phyloP scores from a whole-genome alignment of 2,329 filamentous ascomycete genomes.

The Ascomycota sp. region DNA sequence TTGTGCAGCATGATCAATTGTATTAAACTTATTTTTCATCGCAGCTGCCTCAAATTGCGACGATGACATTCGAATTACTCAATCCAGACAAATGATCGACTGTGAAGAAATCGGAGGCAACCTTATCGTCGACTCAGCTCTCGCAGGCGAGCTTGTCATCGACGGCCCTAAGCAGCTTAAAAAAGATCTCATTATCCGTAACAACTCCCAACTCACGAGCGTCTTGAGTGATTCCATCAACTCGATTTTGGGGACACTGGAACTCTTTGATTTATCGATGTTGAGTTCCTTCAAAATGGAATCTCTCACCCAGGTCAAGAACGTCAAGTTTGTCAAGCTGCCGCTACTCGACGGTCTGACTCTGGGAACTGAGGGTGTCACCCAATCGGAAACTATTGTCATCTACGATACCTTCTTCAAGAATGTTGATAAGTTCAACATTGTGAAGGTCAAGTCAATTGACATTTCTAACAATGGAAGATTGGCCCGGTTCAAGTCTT shows the following conservation, averaged over 20 bases:
- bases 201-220: slow-evolving; percentile 34
- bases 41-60: slow-evolving; percentile 16
- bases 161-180: slow-evolving; percentile 35
- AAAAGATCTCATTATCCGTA: slow-evolving; percentile 41
- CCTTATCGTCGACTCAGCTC: slow-evolving; percentile 39
- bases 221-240: slow-evolving; percentile 40
- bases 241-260: slow-evolving; percentile 49
- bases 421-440: slow-evolving; percentile 61
- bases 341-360: slow-evolving; percentile 31
- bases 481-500: slow-evolving; percentile 55
- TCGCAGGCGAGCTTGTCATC: slow-evolving; percentile 38
- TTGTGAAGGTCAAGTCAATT: slow-evolving; percentile 50
- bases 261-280: slow-evolving; percentile 44
- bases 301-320: slow-evolving; percentile 40
- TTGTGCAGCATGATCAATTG: background rate
- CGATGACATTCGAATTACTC: slow-evolving; percentile 40
- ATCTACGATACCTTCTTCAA: slow-evolving; percentile 77
- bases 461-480: slow-evolving; percentile 81
- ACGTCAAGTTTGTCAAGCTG: slow-evolving; percentile 54
- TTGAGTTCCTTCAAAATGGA: slow-evolving; percentile 49
- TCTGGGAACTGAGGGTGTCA: slow-evolving; percentile 36
- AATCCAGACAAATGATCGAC: slow-evolving; percentile 37
- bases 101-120: slow-evolving; percentile 53
- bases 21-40: too few species aligned
- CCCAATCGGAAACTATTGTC: slow-evolving; percentile 42